Evolutionary conservation across 768 basidiomycete genomes (phyloP), one percentile per base, ranked within the genome.

Genomic region (Tulasnella sp.): DNA sequence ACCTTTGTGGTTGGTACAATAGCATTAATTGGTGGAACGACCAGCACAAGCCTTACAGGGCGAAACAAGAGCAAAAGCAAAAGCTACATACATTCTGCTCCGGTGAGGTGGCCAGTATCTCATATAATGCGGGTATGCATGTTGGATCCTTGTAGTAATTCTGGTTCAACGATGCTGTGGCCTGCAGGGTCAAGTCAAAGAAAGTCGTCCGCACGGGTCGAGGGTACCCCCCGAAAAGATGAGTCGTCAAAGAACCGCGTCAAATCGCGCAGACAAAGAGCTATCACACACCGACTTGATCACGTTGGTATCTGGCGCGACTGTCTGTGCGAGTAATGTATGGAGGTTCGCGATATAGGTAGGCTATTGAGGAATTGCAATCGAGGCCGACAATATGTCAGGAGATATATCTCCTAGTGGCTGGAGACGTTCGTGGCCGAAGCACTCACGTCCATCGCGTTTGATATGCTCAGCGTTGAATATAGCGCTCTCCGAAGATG

Each of bases 91-190:
- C 93, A 54, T 85, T 74, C 65, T 80, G 74, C 66, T 94, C 85
- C n/a, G 86, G 86, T 38, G 87, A 85, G 69, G 79, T 85, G 38
- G 87, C 85, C 51, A 92, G 77, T 68, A 97, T 88, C 67, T 81
- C 83, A 56, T 87, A 87, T 34, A 99, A 81, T 41, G 89, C 91
- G 49, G 92, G 81, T 63, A 99, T 93, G 69, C 92, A 96, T 74
- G 77, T 74, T 5, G 93, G 80, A 68, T 84, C 83, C 74, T 89
- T 92, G 80, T 93, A 98, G 74, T 82, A 98, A 53, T 93, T 85
- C 65, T 83, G 83, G 72, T 94, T 96, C 57, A 99, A 78, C 65
- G 84, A 81, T 4, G 88, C 80, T 12, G 96, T 99, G 4, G 94
- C 92, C 92, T 97, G 24, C 42, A 62, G 56, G 53, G 29, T 43